A percentile compares a stretch with the other conserved stretches of the same genome.
Evolutionary conservation across 495 filamentous ascomycete species (phyloP).

Genomic region (Talaromyces liani): DNA sequence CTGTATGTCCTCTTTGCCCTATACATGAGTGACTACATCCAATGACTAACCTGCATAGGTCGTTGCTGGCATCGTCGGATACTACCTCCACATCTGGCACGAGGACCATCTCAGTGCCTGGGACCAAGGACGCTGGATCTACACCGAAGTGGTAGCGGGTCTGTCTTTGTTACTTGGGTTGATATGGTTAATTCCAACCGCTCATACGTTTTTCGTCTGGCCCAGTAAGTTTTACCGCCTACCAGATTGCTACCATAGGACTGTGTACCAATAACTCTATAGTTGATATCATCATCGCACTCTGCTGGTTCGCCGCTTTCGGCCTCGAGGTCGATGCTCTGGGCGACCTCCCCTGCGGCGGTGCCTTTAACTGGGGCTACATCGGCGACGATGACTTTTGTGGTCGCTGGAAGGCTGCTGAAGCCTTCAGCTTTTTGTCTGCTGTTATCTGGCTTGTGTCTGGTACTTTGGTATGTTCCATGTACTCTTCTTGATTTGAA

Average conservation of each 20-base stretch:
- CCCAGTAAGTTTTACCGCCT: slow-evolving; percentile 23
- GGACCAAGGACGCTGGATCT: slow-evolving; percentile 47
- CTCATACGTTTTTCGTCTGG: slow-evolving; percentile 36
- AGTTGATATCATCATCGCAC: slow-evolving; percentile 51
- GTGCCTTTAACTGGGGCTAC: slow-evolving; percentile 40
- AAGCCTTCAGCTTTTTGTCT: slow-evolving; percentile 62
- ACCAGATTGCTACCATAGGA: background rate
- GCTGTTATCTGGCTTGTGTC: slow-evolving; percentile 60
- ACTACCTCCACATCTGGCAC: slow-evolving; percentile 37
- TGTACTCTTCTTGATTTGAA: background rate
- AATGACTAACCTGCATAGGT: slow-evolving; percentile 22
- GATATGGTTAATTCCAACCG: slow-evolving; percentile 50
- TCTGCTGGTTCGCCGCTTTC: slow-evolving; percentile 59
- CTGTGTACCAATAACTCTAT: background rate
- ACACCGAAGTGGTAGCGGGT: slow-evolving; percentile 51
- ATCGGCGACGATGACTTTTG: slow-evolving; percentile 37
- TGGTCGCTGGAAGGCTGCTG: slow-evolving; percentile 55
- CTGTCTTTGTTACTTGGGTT: slow-evolving; percentile 44
- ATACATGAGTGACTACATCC: background rate
- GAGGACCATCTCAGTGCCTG: slow-evolving; percentile 22
- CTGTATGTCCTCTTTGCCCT: slow-evolving; percentile 19
- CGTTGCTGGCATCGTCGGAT: slow-evolving; percentile 50
- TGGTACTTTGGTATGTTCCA: slow-evolving; percentile 38
- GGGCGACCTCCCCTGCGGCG: slow-evolving; percentile 43
- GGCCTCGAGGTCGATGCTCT: slow-evolving; percentile 54